Evolutionary conservation across 805 yeast species (phyloP).

Genomic region (Sugiyamaella marilandica): DNA sequence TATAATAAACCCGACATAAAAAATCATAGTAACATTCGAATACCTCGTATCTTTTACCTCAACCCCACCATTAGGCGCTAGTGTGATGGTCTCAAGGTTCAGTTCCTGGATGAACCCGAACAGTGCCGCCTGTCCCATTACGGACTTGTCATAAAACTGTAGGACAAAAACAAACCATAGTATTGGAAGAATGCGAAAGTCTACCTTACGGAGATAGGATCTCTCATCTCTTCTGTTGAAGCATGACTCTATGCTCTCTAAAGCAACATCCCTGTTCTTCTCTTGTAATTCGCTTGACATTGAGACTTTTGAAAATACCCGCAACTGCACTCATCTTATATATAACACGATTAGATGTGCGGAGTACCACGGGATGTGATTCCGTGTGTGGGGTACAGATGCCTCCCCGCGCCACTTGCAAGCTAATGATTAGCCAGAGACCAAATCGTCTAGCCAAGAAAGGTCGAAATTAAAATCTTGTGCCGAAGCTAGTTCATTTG

Average conservation of each 20-base stretch:
- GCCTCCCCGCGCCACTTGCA: too few relatives aligned
- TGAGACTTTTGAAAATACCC: too few relatives aligned
- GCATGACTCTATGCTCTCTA: too few relatives aligned
- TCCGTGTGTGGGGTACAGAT: too few relatives aligned
- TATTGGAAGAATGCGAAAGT: slow-evolving; percentile 16
- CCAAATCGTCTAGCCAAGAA: background rate
- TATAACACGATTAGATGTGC: too few relatives aligned
- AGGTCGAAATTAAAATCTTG: background rate
- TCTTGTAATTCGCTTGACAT: too few relatives aligned
- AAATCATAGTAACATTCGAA: slow-evolving; percentile 41
- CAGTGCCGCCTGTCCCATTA: slow-evolving; percentile 47
- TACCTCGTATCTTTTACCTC: slow-evolving; percentile 18
- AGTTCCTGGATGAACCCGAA: slow-evolving; percentile 39
- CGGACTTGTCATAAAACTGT: slow-evolving; percentile 41
- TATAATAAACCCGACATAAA: slow-evolving; percentile 43
- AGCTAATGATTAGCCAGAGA: too few relatives aligned
- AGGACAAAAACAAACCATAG: slow-evolving; percentile 14
- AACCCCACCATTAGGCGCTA: slow-evolving; percentile 10
- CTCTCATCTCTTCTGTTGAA: too few relatives aligned
- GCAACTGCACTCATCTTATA: too few relatives aligned
- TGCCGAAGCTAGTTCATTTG: background rate
- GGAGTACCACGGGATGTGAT: too few relatives aligned
- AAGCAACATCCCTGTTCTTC: too few relatives aligned
- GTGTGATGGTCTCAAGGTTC: slow-evolving; percentile 29
- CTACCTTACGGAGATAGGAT: slow-evolving; percentile 20